phyloP scores from a whole-genome alignment of 1,284 basidiomycete genomes.

The Neotropicomus parvogracilis region DNA sequence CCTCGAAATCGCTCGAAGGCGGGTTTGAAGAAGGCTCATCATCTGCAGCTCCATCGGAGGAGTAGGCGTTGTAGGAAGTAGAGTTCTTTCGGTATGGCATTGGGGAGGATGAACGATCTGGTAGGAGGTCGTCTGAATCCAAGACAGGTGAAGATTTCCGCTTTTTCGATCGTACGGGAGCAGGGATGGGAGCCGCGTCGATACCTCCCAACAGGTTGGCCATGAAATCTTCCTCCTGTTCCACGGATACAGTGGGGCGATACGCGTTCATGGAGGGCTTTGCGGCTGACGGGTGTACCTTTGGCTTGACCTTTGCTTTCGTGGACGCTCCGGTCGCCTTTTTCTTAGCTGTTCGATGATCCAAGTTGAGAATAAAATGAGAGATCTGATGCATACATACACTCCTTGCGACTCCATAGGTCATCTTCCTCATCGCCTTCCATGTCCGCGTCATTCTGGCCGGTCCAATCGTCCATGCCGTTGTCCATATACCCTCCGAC shows the following conservation, averaged over 20 bases:
- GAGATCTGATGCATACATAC: constrained; percentile 32
- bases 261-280: constrained; percentile 71
- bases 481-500: constrained; percentile 92
- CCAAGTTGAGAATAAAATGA: background rate
- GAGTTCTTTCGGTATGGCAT: constrained; percentile 28
- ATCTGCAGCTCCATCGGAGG: constrained; percentile 58
- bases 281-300: constrained; percentile 48
- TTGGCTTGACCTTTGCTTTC: constrained; percentile 42
- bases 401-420: constrained; percentile 37
- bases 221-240: constrained; percentile 87
- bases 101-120: constrained; percentile 39
- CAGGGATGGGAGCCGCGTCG: constrained; percentile 45
- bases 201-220: constrained; percentile 67
- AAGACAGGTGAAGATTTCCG: constrained; percentile 67
- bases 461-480: constrained; percentile 90
- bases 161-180: constrained; percentile 50
- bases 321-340: constrained; percentile 38
- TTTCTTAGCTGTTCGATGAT: constrained; percentile 37
- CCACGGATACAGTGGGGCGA: constrained; percentile 66
- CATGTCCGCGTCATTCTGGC: constrained; percentile 46
- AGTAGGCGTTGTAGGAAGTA: constrained; percentile 38
- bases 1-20: constrained; percentile 51
- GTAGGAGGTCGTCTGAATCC: constrained; percentile 29
- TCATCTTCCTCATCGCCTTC: constrained; percentile 39
- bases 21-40: constrained; percentile 34